Base-by-base conservation (phyloP, 1,284 basidiomycete genomes). In the Dichomitus squalens region DNA sequence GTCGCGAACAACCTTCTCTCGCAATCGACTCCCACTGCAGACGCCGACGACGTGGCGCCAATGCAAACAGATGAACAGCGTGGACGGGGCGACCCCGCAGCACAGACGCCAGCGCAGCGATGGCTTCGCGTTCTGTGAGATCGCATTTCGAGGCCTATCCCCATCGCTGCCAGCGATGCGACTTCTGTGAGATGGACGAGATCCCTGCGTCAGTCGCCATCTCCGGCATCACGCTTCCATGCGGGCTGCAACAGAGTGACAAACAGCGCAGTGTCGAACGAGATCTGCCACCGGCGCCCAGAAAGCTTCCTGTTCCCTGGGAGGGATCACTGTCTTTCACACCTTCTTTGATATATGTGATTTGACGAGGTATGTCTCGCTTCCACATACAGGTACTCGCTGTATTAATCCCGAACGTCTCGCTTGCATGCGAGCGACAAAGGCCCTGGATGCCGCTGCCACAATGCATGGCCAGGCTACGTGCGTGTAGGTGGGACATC, bases 151-250 rank as follows among this genome's bases (percentile, higher is more conserved):
- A 23, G n/a, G 25, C 14, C 47, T 23, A 23, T 31, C 31, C 35
- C 36, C 33, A 18, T 23, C 39, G 35, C 47, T 55, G 53, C n/a
- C 48, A 50, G 18, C 25, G 5, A 44, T 14, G 5, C 27, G 25
- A n/a, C 33, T 55, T 55, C 54, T 55, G 48, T 55, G 54, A 55
- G 55, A 56, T 56, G 49, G 38, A 38, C 33, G 18, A 21, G 36
- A 40, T 27, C 43, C 39, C 14, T 41, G 33, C 40, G 9, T 48
- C 33, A 18, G n/a, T n/a, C n/a, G n/a, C 47, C 47, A 35, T 55
- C 41, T 38, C n/a, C 36, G 23, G 29, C 36, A n/a, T 14, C 38
- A 39, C 47, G 47, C 53, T 55, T 49, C 39, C 47, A 41, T 49
- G 47, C 46, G 40, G 49, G 31, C 36, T n/a, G n/a, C n/a, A n/a